A percentile compares a stretch with the other conserved stretches of the same genome.
phyloP scores from a whole-genome alignment of 257 asterid genomes.

The Phtheirospermum japonicum region DNA sequence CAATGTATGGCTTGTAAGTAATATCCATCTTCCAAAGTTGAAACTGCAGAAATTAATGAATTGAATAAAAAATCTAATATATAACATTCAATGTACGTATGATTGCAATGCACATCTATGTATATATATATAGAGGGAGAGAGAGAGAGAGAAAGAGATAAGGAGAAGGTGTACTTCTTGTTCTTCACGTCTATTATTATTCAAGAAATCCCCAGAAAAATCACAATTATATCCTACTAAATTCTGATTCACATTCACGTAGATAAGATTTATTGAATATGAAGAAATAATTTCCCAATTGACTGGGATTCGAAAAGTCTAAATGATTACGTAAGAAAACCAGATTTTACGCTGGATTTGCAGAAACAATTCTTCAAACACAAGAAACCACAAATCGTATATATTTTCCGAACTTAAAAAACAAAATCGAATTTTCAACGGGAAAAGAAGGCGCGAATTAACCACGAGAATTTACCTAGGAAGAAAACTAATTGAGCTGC shows the following conservation, averaged over 20 bases:
- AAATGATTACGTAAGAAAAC: background rate
- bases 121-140: background rate
- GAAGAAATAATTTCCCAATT: conserved; percentile 21
- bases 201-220: no score
- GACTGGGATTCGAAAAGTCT: conserved; percentile 14
- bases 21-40: conserved; percentile 52
- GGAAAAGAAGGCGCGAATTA: background rate
- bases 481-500: background rate
- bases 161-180: conserved; percentile 24
- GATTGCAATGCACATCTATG: conserved; percentile 11
- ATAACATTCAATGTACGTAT: background rate
- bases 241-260: background rate
- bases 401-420: background rate
- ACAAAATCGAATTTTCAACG: background rate
- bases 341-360: background rate
- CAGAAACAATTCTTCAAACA: conserved; percentile 13
- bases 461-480: background rate
- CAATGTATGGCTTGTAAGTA: conserved; percentile 55
- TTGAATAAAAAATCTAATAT: background rate
- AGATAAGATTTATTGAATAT: conserved; percentile 31
- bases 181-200: conserved; percentile 23
- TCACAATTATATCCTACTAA: background rate
- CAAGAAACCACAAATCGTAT: conserved; percentile 1
- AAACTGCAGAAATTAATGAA: conserved; percentile 27
- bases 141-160: no score